A percentile compares a stretch with the other conserved stretches of the same genome.
phyloP scores from a whole-genome alignment of 768 basidiomycete species.

The Pisolithus orientalis region DNA sequence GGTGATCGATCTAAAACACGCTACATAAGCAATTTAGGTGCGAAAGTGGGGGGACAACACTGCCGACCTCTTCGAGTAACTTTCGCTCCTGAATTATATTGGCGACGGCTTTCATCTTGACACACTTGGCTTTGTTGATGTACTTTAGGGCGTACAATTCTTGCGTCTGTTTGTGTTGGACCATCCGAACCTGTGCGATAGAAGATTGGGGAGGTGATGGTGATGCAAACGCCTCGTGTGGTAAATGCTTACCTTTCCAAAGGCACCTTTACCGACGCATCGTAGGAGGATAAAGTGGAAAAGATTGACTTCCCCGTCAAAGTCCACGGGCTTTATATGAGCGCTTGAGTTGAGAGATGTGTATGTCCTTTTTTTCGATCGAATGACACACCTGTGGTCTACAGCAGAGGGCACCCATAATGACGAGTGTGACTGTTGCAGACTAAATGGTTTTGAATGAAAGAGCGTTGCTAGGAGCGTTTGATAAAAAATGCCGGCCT shows the following conservation, averaged over 20 bases:
- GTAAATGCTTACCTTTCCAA: slow-evolving; percentile 75
- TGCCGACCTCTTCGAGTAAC: slow-evolving; percentile 83
- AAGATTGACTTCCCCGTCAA: slow-evolving; percentile 91
- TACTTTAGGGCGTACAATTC: slow-evolving; percentile 97
- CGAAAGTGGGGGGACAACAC: background rate
- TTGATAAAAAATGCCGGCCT: no score
- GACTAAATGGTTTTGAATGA: no score
- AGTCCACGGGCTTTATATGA: slow-evolving; percentile 74
- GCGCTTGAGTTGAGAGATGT: background rate
- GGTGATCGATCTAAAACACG: slow-evolving; percentile 78
- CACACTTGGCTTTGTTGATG: slow-evolving; percentile 97
- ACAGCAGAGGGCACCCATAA: slow-evolving; percentile 80
- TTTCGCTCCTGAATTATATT: slow-evolving; percentile 97
- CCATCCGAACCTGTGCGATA: slow-evolving; percentile 80
- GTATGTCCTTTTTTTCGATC: background rate
- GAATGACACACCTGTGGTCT: slow-evolving; percentile 57
- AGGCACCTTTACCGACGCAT: slow-evolving; percentile 98
- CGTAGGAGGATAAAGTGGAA: slow-evolving; percentile 94
- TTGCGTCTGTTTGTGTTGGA: slow-evolving; percentile 98
- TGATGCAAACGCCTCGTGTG: slow-evolving; percentile 10
- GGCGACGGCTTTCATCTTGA: slow-evolving; percentile 97
- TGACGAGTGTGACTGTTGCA: background rate
- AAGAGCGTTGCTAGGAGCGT: no score
- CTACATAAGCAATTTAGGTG: slow-evolving; percentile 4
- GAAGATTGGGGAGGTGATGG: background rate